Evolutionary conservation across 179 eudicot genomes (phyloP), one percentile per base, ranked within the genome.

Genomic region (Spinacia oleracea): DNA sequence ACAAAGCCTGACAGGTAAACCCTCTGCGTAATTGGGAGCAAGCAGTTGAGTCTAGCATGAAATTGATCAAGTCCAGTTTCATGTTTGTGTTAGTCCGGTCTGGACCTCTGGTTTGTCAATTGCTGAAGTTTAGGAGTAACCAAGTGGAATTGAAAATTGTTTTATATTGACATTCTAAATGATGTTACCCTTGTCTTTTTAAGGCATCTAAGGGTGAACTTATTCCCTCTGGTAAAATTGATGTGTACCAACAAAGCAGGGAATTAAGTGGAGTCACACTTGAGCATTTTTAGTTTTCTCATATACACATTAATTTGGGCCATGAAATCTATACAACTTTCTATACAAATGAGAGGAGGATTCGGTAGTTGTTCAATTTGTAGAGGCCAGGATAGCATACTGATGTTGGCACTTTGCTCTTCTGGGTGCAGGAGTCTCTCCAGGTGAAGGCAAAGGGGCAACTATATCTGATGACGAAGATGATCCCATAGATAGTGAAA

Each of bases 401-500:
- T 72, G 60, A 59, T 74, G 72, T 58, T 38, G 68, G 62, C 53
- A 50, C 23, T 53, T 68, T 71, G 62, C 20, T 55, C 25, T 77
- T 53, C 42, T 77, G 23, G 34, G 56, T 64, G 76, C 84, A 90
- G 97, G 97, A 75, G 92, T 89, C 32, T 84, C 90, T 48, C 91
- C 92, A 45, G 94, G 90, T 31, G 94, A 90, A 82, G 92, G 92
- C 43, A 88, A 89, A n/a, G 94, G 97, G 60, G 93, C 92, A 69
- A 91, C 97, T 25, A 91, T 91, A 94, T 90, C 97, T 23, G 97
- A 91, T 78, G 97, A 91, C 23, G 95, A 90, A 0, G 90, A 91
- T 63, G 95, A 91, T 72, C 91, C 82, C 6, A 86, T 81, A 60
- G 90, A 91, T 32, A 85, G 89, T 73, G 92, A 91, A 16, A 79